Evolutionary conservation across 192 early-diverging fungal genomes (phyloP).

Genomic region (Rhizoclosmatium globosum): DNA sequence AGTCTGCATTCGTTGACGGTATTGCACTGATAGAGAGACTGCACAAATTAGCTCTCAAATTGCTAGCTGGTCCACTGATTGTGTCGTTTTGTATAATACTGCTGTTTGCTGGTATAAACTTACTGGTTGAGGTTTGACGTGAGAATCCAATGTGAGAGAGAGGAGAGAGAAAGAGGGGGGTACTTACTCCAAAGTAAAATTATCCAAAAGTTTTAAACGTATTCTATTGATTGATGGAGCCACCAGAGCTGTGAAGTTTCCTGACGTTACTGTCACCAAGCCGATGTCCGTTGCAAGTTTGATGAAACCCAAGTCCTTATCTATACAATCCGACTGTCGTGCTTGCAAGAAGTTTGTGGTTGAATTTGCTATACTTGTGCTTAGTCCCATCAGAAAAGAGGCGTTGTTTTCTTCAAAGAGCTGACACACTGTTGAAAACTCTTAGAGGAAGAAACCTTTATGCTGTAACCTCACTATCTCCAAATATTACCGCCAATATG

Average conservation of each 20-base stretch:
- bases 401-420: neutral
- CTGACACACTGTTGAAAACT: neutral
- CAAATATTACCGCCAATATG: neutral
- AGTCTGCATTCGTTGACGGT: neutral
- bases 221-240: neutral
- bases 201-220: neutral
- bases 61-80: neutral
- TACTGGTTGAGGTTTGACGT: neutral
- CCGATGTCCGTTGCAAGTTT: conserved; percentile 2
- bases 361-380: neutral
- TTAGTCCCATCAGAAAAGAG: neutral
- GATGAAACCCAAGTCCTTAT: neutral
- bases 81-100: neutral
- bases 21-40: neutral
- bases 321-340: neutral
- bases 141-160: neutral
- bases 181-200: neutral
- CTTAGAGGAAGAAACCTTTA: neutral
- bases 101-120: neutral
- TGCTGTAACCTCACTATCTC: neutral
- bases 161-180: neutral
- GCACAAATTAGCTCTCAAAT: neutral
- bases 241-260: neutral
- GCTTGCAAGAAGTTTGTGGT: conserved; percentile 2
- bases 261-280: neutral